Evolutionary conservation across 75 land plant species (phyloP).

Genomic region (Pinus albicaulis): DNA sequence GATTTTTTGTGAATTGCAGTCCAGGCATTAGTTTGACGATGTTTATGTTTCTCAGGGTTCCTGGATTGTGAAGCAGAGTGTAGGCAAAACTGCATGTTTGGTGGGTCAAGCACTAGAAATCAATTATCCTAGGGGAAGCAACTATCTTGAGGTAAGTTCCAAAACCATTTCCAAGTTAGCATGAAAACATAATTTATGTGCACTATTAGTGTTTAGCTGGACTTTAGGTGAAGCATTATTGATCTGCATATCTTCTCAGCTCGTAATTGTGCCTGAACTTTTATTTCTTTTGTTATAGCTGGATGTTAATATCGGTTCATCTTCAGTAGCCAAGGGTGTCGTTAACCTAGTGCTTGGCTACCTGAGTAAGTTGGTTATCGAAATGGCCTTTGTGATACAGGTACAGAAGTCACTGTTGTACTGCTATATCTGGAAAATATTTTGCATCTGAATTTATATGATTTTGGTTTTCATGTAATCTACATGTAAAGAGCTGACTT

Average conservation of each 20-base stretch:
- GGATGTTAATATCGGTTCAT: slow-evolving; percentile 84
- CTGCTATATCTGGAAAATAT: background rate
- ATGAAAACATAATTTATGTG: background rate
- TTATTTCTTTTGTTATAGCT: slow-evolving; percentile 41
- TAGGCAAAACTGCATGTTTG: slow-evolving; percentile 93
- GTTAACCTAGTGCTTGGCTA: slow-evolving; percentile 87
- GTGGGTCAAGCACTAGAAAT: slow-evolving; percentile 84
- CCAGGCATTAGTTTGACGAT: background rate
- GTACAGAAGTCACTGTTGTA: slow-evolving; percentile 21
- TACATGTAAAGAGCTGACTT: background rate
- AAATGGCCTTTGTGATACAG: slow-evolving; percentile 95
- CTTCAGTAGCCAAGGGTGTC: slow-evolving; percentile 89
- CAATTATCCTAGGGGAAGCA: slow-evolving; percentile 62
- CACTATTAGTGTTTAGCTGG: background rate
- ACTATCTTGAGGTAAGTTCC: slow-evolving; percentile 78
- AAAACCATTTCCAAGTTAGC: background rate
- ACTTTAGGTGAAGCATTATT: background rate
- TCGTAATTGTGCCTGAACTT: background rate
- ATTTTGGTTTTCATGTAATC: background rate
- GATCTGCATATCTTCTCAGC: background rate
- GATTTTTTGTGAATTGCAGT: background rate
- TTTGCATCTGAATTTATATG: background rate
- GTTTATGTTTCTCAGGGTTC: slow-evolving; percentile 59
- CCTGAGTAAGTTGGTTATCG: slow-evolving; percentile 82
- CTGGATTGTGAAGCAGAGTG: slow-evolving; percentile 99